Conservation (phyloP, 2,329 filamentous ascomycete species). For the Colletotrichum costaricense region DNA sequence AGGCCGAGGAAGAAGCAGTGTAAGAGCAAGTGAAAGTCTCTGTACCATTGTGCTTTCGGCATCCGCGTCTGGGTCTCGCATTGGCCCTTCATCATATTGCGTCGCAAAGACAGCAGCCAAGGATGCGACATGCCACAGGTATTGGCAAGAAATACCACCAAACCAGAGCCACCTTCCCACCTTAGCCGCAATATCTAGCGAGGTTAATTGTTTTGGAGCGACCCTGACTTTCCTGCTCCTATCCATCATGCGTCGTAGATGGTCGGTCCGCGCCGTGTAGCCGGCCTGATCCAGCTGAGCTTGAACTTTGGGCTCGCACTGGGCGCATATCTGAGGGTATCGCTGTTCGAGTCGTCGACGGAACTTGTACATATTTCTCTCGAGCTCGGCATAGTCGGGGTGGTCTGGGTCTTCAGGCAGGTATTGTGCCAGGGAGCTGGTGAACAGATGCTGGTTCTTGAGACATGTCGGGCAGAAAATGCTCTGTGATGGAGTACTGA, state of each 20-base stretch:
- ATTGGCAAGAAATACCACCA: slow-evolving; percentile 56
- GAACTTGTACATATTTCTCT: slow-evolving; percentile 76
- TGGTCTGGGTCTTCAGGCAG: slow-evolving; percentile 73
- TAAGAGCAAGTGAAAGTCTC: slow-evolving; percentile 41
- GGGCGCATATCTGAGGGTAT: slow-evolving; percentile 89
- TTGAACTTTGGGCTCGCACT: slow-evolving; percentile 81
- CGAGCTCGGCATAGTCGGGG: slow-evolving; percentile 75
- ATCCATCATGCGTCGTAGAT: slow-evolving; percentile 80
- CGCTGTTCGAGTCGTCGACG: slow-evolving; percentile 79
- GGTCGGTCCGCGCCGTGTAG: slow-evolving; percentile 87
- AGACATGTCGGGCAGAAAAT: slow-evolving; percentile 82
- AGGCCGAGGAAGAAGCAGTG: slow-evolving; percentile 45
- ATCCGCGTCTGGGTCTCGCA: slow-evolving; percentile 35
- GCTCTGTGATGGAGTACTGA: slow-evolving; percentile 44
- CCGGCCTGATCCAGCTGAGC: slow-evolving; percentile 75
- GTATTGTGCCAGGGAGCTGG: slow-evolving; percentile 82
- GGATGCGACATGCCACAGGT: slow-evolving; percentile 61
- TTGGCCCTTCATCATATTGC: slow-evolving; percentile 10
- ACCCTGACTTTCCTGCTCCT: slow-evolving; percentile 63
- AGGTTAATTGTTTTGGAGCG: slow-evolving; percentile 50
- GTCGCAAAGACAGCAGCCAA: slow-evolving; percentile 35
- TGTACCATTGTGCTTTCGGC: slow-evolving; percentile 11
- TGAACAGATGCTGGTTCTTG: slow-evolving; percentile 89
- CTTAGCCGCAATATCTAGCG: slow-evolving; percentile 55
- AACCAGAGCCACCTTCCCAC: slow-evolving; percentile 61